phyloP scores from a whole-genome alignment of 129 eudicot genomes.

The Flaveria ramosissima region DNA sequence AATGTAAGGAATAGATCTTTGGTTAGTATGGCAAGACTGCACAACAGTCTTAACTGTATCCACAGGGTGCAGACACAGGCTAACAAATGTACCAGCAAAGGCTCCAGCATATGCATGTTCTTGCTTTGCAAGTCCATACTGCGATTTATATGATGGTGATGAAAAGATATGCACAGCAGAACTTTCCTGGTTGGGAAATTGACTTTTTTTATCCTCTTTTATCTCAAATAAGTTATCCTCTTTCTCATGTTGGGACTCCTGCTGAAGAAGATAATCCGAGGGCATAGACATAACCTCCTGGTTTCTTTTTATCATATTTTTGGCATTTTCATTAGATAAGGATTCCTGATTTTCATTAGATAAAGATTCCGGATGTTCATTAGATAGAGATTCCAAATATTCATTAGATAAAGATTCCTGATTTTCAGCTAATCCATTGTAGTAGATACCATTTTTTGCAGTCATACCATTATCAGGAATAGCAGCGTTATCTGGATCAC shows the following conservation, averaged over 20 bases:
- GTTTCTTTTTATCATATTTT: conserved; percentile 15
- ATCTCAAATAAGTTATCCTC: conserved; percentile 34
- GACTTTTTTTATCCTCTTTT: conserved; percentile 25
- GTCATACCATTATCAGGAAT: conserved; percentile 19
- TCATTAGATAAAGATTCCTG: conserved; percentile 23
- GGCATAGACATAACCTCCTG: conserved; percentile 19
- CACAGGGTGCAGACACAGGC: conserved; percentile 89
- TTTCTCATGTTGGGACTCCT: conserved; percentile 14
- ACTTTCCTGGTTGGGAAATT: conserved; percentile 13
- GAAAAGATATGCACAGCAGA: conserved; percentile 32
- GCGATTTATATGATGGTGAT: conserved; percentile 36
- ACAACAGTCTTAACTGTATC: conserved; percentile 90
- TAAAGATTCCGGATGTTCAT: too few relatives aligned
- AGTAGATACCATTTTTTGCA: conserved; percentile 20
- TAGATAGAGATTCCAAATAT: background rate
- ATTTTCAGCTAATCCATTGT: conserved; percentile 21
- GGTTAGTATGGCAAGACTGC: conserved; percentile 77
- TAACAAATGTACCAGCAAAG: conserved; percentile 86
- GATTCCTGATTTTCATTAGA: conserved; percentile 16
- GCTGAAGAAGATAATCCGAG: conserved; percentile 36
- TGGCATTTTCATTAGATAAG: conserved; percentile 10
- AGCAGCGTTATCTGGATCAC: conserved; percentile 16
- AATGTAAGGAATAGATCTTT: conserved; percentile 54
- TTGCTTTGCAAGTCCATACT: conserved; percentile 56
- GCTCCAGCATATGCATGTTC: conserved; percentile 99